phyloP scores from a whole-genome alignment of 2,329 filamentous ascomycete genomes.

The Exophiala sideris region DNA sequence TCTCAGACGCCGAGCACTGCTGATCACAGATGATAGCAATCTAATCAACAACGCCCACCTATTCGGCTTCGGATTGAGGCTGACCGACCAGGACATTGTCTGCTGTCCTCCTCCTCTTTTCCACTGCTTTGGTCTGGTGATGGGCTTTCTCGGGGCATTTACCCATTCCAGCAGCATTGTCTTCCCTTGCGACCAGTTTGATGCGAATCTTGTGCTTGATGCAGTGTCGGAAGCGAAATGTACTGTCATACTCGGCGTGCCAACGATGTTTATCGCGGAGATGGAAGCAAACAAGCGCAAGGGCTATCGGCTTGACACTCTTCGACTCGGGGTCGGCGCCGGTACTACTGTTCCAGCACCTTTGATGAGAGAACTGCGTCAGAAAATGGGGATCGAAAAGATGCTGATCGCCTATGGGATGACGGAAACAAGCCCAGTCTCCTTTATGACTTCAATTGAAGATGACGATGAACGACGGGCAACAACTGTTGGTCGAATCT shows the following conservation, averaged over 20 bases:
- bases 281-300: constrained; percentile 15
- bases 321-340: constrained; percentile 83
- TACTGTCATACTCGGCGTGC: constrained; percentile 39
- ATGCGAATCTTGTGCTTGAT: constrained; percentile 66
- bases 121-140: constrained; percentile 79
- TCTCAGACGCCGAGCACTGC: not conserved
- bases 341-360: constrained; percentile 72
- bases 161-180: constrained; percentile 78
- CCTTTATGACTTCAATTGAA: constrained; percentile 73
- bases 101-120: constrained; percentile 58
- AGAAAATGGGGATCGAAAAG: constrained; percentile 69
- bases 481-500: constrained; percentile 67
- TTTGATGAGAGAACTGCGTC: constrained; percentile 64
- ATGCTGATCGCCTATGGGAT: constrained; percentile 96
- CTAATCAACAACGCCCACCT: constrained; percentile 73
- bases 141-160: constrained; percentile 92
- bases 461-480: constrained; percentile 71
- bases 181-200: constrained; percentile 82
- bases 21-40: constrained; percentile 16
- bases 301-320: constrained; percentile 23
- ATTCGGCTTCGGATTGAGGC: constrained; percentile 78
- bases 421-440: constrained; percentile 76
- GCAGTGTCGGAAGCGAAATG: constrained; percentile 12
- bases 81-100: constrained; percentile 67
- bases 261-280: constrained; percentile 24